Base-by-base conservation (phyloP, 2,329 filamentous ascomycete genomes). In the Scolecobasidium constrictum region DNA sequence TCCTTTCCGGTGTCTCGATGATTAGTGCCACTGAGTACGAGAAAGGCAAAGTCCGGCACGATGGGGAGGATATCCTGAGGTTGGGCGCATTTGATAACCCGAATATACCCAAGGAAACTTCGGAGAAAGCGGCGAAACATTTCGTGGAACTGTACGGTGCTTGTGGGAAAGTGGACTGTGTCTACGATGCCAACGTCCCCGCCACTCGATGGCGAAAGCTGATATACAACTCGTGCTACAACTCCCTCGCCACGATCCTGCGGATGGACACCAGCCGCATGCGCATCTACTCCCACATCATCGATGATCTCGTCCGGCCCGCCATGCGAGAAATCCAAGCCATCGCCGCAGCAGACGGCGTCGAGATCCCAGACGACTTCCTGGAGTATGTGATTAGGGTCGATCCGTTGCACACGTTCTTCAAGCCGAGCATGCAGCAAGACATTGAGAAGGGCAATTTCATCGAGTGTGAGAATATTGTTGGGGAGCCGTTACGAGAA, bases 401-500 rank as follows among this genome's bases (percentile, higher is more conserved):
- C 31, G 71, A 77, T 57, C 69, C 71, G 0, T 55, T 68, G 16
- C 65, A 68, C 36, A 63, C 65, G 35, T 68, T 65, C 31, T 63
- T 72, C 47, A 60, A 62, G 47, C 74, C 72, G 0, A 74, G 70
- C 48, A 77, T 77, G 73, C 58, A 65, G 13, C 65, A 69, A 46
- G 74, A 78, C 54, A 55, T 66, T 5, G 57, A 63, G 26, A 75
- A 75, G 67, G 67, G 71, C 13, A 75, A 74, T 50, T 71, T 65
- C 41, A 69, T 73, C 46, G 74, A 78, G 53, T 65, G 68, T 38
- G 72, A 77, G 52, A 73, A 69, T 47, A 64, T 77, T 26, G 54
- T 77, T 3, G 73, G 73, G 1, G 73, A 77, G 57, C 71, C 73
- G n/a, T 46, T 77, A 36, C 57, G 68, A 3, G 72, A 72, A 49